These are phyloP conservation scores for Neophaeococcomyces aloes DNA, from an alignment of 2,329 filamentous ascomycete species.

Conservation along the genomic window DNA sequence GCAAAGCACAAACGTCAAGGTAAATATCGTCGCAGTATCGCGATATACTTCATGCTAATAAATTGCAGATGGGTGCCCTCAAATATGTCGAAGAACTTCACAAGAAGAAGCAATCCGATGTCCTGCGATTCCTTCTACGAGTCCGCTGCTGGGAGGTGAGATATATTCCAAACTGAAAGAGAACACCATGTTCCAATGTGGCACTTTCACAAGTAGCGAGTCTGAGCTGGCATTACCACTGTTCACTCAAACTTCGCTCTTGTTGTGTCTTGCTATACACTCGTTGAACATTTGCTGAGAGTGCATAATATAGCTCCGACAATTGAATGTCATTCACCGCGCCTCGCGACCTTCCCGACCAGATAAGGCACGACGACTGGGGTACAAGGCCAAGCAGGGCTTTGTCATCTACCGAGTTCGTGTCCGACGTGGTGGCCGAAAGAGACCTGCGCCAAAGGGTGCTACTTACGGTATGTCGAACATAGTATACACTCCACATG, in stretches of 20 bases:
- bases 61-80: slow-evolving; percentile 87
- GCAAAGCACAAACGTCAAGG: slow-evolving; percentile 18
- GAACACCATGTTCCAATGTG: slow-evolving; percentile 28
- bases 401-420: slow-evolving; percentile 99
- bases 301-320: slow-evolving; percentile 99
- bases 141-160: slow-evolving; percentile 98
- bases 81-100: slow-evolving; percentile 99
- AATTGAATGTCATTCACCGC: slow-evolving; percentile 99
- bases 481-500: too few relatives aligned
- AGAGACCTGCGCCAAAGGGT: slow-evolving; percentile 92
- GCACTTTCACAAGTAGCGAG: too few relatives aligned
- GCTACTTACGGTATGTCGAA: slow-evolving; percentile 84
- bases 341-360: slow-evolving; percentile 95
- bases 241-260: background rate
- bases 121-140: slow-evolving; percentile 98
- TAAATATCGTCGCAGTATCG: slow-evolving; percentile 8
- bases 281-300: slow-evolving; percentile 99
- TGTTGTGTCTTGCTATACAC: slow-evolving; percentile 79
- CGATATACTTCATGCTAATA: too few relatives aligned
- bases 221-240: too few relatives aligned
- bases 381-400: slow-evolving; percentile 99
- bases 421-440: slow-evolving; percentile 96
- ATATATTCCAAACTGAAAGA: slow-evolving; percentile 27
- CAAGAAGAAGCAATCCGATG: slow-evolving; percentile 99
- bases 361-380: slow-evolving; percentile 99